Conservation (phyloP, 345 rosid species). For the Eucalyptus brandiana region DNA sequence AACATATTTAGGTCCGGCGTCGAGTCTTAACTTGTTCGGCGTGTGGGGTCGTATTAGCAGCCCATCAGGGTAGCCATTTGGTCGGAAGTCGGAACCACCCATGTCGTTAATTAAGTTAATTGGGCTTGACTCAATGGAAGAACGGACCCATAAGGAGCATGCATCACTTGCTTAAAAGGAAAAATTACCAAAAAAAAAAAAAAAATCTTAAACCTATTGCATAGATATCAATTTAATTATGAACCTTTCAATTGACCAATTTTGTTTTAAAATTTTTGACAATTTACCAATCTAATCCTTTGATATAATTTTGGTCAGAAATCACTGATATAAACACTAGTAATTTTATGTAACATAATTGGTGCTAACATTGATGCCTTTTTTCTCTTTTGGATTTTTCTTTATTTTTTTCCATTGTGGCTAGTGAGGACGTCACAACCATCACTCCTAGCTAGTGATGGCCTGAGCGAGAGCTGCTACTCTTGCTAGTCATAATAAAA, state of each 20-base stretch:
- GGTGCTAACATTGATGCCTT: rapidly evolving
- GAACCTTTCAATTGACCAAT: too few relatives aligned
- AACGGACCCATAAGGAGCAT: background rate
- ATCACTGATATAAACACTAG: rapidly evolving
- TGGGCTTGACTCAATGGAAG: background rate
- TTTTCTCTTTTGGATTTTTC: too few relatives aligned
- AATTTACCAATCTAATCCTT: too few relatives aligned
- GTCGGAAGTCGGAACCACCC: background rate
- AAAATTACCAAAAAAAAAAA: too few relatives aligned
- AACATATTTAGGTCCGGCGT: background rate
- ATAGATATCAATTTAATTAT: too few relatives aligned
- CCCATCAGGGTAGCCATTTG: background rate
- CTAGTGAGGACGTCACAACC: background rate
- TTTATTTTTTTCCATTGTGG: background rate
- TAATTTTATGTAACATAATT: rapidly evolving
- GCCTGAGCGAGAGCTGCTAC: rapidly evolving
- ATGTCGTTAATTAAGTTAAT: background rate
- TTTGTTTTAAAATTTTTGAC: too few relatives aligned
- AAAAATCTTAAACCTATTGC: rapidly evolving
- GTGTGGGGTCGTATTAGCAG: background rate
- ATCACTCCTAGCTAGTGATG: too few relatives aligned
- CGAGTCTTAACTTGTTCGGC: background rate
- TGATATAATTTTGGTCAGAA: rapidly evolving
- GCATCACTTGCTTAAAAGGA: background rate
- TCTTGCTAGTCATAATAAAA: background rate